Conservation (phyloP, 2,329 filamentous ascomycete species). For the Cladophialophora yegresii region DNA sequence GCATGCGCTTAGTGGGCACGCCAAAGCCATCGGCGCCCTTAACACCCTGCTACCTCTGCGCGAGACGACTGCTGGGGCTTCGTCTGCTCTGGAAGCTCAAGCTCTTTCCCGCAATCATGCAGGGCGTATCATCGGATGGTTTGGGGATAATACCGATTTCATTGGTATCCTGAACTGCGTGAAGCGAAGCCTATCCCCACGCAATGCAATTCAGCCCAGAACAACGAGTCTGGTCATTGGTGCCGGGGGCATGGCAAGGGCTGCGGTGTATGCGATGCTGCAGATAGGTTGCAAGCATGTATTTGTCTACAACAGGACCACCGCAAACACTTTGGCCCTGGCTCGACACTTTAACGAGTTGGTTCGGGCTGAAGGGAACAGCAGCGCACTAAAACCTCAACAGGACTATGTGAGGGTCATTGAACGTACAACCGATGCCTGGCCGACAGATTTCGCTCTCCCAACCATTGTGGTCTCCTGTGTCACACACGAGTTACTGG, state of each 20-base stretch:
- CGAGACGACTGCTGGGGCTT: constrained; percentile 41
- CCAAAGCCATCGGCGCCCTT: constrained; percentile 50
- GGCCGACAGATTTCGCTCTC: constrained; percentile 63
- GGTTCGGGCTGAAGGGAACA: constrained; percentile 44
- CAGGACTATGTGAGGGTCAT: constrained; percentile 55
- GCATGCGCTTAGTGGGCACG: constrained; percentile 45
- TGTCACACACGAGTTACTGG: constrained; percentile 68
- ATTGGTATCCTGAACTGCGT: constrained; percentile 48
- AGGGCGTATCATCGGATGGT: constrained; percentile 47
- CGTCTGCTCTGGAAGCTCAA: constrained; percentile 45
- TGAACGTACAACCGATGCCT: constrained; percentile 59
- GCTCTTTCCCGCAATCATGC: constrained; percentile 48
- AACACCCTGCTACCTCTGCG: constrained; percentile 51
- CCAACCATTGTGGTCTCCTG: constrained; percentile 77
- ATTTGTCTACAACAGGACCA: constrained; percentile 71
- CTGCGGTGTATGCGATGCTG: constrained; percentile 75
- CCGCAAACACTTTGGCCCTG: constrained; percentile 66
- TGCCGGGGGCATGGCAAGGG: constrained; percentile 74
- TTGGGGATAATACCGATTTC: constrained; percentile 51
- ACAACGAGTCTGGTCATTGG: constrained; percentile 59
- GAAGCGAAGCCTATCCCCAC: constrained; percentile 47
- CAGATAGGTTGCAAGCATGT: constrained; percentile 76
- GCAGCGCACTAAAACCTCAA: constrained; percentile 40
- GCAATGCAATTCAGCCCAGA: constrained; percentile 56
- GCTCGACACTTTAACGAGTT: constrained; percentile 67